Percentiles rank a stretch among this genome's conserved stretches.
phyloP scores from a whole-genome alignment of 2,329 filamentous ascomycete species.

The Fusarium annulatum region DNA sequence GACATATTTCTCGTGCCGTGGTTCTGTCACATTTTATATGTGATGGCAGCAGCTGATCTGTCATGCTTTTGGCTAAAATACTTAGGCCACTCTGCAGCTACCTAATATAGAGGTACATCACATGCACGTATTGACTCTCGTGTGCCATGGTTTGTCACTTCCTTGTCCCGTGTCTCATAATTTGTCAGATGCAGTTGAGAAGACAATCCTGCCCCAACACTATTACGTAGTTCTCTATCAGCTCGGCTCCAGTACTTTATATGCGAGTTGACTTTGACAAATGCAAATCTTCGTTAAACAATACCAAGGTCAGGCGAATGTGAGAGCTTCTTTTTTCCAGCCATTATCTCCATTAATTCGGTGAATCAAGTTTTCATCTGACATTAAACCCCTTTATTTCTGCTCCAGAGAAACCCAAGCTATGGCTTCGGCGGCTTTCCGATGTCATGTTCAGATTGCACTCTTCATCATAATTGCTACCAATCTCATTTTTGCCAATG shows the following conservation, averaged over 20 bases:
- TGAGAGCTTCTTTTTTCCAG: neutral
- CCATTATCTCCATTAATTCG: neutral
- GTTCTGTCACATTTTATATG: neutral
- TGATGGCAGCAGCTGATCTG: accelerated
- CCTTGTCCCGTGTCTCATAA: neutral
- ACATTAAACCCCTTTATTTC: accelerated
- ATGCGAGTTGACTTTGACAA: accelerated
- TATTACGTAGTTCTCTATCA: accelerated
- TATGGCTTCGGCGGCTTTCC: accelerated
- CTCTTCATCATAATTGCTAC: accelerated
- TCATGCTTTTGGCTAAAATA: accelerated
- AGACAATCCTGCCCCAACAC: accelerated
- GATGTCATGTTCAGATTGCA: accelerated
- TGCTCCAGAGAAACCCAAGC: accelerated
- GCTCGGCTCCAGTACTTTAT: accelerated
- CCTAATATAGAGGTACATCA: too few species aligned
- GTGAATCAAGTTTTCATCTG: neutral
- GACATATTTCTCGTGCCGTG: accelerated
- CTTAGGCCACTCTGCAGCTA: neutral
- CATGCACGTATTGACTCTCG: too few species aligned
- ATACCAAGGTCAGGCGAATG: too few species aligned
- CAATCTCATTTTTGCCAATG: neutral
- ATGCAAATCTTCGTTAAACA: too few species aligned
- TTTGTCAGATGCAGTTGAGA: neutral
- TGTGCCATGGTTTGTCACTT: neutral